A percentile compares a stretch with the other conserved stretches of the same genome.
Conservation (phyloP, 192 early-diverging fungal species). For the Mortierella claussenii region DNA sequence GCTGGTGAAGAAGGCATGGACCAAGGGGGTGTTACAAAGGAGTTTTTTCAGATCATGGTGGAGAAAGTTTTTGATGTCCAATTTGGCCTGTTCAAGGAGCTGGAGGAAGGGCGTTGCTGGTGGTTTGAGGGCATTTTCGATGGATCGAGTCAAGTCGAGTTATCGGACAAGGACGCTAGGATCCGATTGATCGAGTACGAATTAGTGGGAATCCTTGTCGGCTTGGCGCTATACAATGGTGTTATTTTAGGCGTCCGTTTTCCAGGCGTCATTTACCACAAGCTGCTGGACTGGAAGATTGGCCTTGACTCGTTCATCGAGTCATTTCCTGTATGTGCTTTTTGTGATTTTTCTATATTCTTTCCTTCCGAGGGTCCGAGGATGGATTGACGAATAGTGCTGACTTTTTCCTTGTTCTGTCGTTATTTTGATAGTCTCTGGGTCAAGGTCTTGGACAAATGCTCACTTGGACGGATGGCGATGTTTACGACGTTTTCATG, state of each 20-base stretch:
- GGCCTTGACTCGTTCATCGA: constrained; percentile 49
- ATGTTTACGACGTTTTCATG: constrained; percentile 86
- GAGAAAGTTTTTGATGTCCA: constrained; percentile 75
- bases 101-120: constrained; percentile 63
- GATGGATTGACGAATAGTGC: too few species aligned
- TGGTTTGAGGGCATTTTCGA: constrained; percentile 76
- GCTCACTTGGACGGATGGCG: constrained; percentile 77
- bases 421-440: constrained; percentile 57
- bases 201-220: constrained; percentile 89
- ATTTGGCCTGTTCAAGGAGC: constrained; percentile 78
- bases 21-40: constrained; percentile 97
- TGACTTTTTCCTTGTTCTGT: not conserved
- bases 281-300: constrained; percentile 54
- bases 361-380: not conserved
- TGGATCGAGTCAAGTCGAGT: constrained; percentile 34
- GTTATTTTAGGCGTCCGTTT: constrained; percentile 80
- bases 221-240: constrained; percentile 91
- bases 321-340: constrained; percentile 67
- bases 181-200: constrained; percentile 70
- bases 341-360: not conserved
- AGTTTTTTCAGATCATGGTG: constrained; percentile 88
- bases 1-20: constrained; percentile 95
- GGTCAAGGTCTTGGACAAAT: constrained; percentile 82
- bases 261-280: constrained; percentile 79
- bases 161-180: constrained; percentile 30